phyloP scores from a whole-genome alignment of 2,329 filamentous ascomycete genomes.

The Pyrenochaeta sp. region DNA sequence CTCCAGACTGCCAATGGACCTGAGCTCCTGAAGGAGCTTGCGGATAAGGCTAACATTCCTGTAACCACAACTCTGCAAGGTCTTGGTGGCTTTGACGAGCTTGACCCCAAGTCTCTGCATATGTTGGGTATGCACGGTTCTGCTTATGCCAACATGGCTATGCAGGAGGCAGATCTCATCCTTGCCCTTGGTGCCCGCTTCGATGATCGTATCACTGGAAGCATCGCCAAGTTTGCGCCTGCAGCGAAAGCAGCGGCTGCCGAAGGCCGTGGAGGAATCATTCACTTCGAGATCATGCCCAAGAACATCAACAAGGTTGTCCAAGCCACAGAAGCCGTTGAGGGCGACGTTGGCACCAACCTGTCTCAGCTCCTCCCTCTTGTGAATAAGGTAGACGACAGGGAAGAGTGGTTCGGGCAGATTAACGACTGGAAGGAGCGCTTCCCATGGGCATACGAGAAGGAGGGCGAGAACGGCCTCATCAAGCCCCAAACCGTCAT shows the following conservation, averaged over 20 bases:
- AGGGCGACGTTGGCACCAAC: constrained; percentile 88
- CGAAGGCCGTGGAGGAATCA: constrained; percentile 88
- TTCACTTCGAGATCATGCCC: constrained; percentile 98
- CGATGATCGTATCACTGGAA: constrained; percentile 91
- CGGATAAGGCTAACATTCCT: constrained; percentile 89
- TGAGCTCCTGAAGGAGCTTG: constrained; percentile 79
- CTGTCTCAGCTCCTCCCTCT: constrained; percentile 76
- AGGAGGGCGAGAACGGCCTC: constrained; percentile 73
- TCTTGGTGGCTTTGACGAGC: constrained; percentile 89
- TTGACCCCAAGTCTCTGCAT: constrained; percentile 91
- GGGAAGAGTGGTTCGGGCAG: constrained; percentile 86
- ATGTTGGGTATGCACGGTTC: constrained; percentile 99
- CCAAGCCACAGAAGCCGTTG: constrained; percentile 92
- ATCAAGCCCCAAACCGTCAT: constrained; percentile 97
- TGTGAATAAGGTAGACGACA: constrained; percentile 69
- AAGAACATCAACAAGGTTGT: constrained; percentile 99
- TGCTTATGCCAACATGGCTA: constrained; percentile 96
- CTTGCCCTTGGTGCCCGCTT: constrained; percentile 93
- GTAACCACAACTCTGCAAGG: constrained; percentile 96
- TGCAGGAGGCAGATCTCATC: constrained; percentile 95
- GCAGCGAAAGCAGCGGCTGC: constrained; percentile 82
- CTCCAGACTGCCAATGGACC: constrained; percentile 81
- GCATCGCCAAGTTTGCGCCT: constrained; percentile 86
- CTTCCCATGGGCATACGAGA: constrained; percentile 89
- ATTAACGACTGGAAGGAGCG: constrained; percentile 90